These are phyloP conservation scores for Rhodotorula sphaerocarpa DNA, from an alignment of 768 basidiomycete genomes.

Conservation along the genomic window DNA sequence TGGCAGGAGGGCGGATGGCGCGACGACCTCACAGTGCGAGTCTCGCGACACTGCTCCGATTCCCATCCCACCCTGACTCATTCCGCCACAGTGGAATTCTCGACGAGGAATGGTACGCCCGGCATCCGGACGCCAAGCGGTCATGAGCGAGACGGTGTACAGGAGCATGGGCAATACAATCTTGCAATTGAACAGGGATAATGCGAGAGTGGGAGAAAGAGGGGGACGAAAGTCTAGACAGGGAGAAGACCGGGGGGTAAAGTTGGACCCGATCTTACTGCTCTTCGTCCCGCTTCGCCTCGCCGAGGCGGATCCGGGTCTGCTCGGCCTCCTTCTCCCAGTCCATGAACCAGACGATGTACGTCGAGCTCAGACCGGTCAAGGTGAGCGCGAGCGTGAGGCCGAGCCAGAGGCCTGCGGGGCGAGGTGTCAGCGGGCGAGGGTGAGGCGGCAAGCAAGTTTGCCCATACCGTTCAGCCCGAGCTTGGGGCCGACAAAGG, in stretches of 20 bases:
- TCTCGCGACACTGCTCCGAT: too few species aligned
- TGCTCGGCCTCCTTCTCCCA: constrained; percentile 25
- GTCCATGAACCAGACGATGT: constrained; percentile 24
- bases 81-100: neutral
- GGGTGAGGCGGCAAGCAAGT: neutral
- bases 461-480: constrained; percentile 26
- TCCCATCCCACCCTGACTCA: neutral
- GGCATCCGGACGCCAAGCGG: neutral
- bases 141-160: neutral
- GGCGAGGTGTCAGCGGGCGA: neutral
- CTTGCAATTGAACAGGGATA: neutral
- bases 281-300: constrained; percentile 19
- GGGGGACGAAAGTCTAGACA: too few species aligned
- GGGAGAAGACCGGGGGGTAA: too few species aligned
- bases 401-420: constrained; percentile 36
- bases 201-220: too few species aligned
- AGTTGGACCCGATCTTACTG: too few species aligned
- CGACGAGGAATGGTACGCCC: neutral
- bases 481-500: constrained; percentile 31
- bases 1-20: neutral
- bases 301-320: constrained; percentile 18
- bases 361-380: constrained; percentile 23
- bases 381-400: constrained; percentile 33
- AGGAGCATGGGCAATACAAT: neutral
- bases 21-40: constrained; percentile 2